Evolutionary conservation across 1,284 basidiomycete genomes (phyloP), one percentile per base, ranked within the genome.

Genomic region (Vanrija sp.): DNA sequence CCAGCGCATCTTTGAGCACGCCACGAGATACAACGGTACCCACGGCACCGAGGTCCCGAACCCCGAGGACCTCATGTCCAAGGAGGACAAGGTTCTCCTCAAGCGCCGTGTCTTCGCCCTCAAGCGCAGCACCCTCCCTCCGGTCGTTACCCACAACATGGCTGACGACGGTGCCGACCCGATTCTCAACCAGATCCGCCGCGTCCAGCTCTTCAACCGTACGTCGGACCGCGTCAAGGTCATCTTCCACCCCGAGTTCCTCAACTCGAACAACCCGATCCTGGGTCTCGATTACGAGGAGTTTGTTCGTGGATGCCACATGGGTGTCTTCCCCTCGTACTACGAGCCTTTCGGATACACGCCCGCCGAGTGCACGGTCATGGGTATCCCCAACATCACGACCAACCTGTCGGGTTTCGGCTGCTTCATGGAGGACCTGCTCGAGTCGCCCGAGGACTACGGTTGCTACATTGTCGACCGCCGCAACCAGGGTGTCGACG

Each of bases 371-470:
- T 82, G 81, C 74, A 82, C 82, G 18, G 82, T 83, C 55, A 98
- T 98, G 95, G 95, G 95, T 64, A 92, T 98, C 56, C 95, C 95
- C 0, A 91, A 88, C 47, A 87, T 98, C 61, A 98, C 95, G 26
- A 98, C 95, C 55, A 98, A 98, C 79, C 80, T 98, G 43, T 96
- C 92, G 26, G 95, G 95, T 42, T 96, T 97, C 65, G 94, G 94
- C 23, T 97, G 92, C 76, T 97, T 96, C 81, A 95, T 98, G 89
- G 91, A 96, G 77, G 95, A 98, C 73, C 83, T 96, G n/a, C 93
- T 98, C 66, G 95, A 98, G 66, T 85, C 83, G 12, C 91, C 91
- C 0, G 75, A 77, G 59, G 81, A 83, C 69, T 82, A 82, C 67
- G 91, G 91, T 2, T 91, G 89, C 78, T 97, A 97, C 80, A 98